Percentiles rank a stretch among this genome's conserved stretches.
phyloP scores from a whole-genome alignment of 768 basidiomycete genomes.

The Agaricus sinodeliciosus region DNA sequence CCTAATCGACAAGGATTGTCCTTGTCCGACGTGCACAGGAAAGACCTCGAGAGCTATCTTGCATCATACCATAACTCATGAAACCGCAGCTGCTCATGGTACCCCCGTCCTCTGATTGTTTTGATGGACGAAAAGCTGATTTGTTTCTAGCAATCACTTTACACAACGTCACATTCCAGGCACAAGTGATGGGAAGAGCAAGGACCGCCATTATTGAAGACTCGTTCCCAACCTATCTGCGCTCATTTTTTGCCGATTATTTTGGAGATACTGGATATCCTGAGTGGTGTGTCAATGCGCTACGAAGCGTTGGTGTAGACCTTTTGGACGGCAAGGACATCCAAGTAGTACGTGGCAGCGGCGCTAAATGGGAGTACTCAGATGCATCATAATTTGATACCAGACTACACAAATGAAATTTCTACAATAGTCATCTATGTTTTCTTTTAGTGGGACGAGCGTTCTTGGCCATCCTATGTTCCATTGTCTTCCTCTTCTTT shows the following conservation, averaged over 20 bases:
- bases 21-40: conserved; percentile 77
- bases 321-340: conserved; percentile 50
- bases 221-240: conserved; percentile 72
- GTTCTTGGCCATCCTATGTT: conserved; percentile 71
- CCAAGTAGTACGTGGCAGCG: conserved; percentile 51
- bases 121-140: no score
- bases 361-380: conserved; percentile 80
- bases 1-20: conserved; percentile 71
- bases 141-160: conserved; percentile 58
- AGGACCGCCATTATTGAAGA: conserved; percentile 75
- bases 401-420: not conserved
- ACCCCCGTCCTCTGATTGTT: conserved; percentile 13
- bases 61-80: conserved; percentile 69
- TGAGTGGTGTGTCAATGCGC: conserved; percentile 83
- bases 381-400: conserved; percentile 19
- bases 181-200: conserved; percentile 80
- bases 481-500: conserved; percentile 58
- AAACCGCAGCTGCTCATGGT: conserved; percentile 87
- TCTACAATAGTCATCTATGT: conserved; percentile 27
- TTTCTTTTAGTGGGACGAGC: conserved; percentile 58
- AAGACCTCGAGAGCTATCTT: conserved; percentile 68
- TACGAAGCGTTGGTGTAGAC: conserved; percentile 79
- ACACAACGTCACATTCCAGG: conserved; percentile 84
- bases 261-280: conserved; percentile 78
- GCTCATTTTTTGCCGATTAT: conserved; percentile 69